Evolutionary conservation across 352 stramenopile species (phyloP).

Genomic region (Pythium biforme): DNA sequence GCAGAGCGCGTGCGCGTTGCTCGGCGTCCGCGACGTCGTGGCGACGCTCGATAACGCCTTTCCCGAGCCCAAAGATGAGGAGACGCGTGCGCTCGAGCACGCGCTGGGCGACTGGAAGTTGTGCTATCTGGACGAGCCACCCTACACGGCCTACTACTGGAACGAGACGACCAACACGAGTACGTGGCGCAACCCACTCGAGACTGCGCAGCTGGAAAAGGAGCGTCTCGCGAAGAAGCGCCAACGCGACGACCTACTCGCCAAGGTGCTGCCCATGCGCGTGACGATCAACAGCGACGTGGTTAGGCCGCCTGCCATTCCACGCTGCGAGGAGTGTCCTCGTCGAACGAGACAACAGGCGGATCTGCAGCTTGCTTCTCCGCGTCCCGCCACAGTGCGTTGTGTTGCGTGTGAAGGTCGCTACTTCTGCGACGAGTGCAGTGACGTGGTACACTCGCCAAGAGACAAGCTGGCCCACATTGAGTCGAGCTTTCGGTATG

Average conservation of each 20-base stretch:
- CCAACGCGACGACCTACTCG: constrained; percentile 34
- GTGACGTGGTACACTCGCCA: constrained; percentile 40
- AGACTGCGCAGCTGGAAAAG: constrained; percentile 39
- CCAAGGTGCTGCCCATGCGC: constrained; percentile 38
- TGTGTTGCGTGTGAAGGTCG: constrained; percentile 37
- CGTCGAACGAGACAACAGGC: neutral
- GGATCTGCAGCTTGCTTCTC: neutral
- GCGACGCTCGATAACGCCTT: constrained; percentile 47
- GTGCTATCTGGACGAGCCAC: constrained; percentile 51
- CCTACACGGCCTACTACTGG: constrained; percentile 67
- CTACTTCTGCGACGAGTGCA: constrained; percentile 54
- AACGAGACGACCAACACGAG: constrained; percentile 53
- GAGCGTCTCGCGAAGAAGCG: constrained; percentile 35
- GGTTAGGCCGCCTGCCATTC: constrained; percentile 7
- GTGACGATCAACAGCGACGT: constrained; percentile 44
- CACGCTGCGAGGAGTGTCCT: constrained; percentile 19
- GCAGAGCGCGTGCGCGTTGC: constrained; percentile 36
- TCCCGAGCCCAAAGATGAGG: constrained; percentile 30
- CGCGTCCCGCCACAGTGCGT: constrained; percentile 22
- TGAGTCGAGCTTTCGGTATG: constrained; percentile 35
- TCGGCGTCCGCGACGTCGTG: constrained; percentile 32
- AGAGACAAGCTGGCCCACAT: constrained; percentile 33
- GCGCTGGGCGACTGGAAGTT: constrained; percentile 53
- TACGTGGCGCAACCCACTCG: constrained; percentile 56
- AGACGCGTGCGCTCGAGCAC: constrained; percentile 23